Percentiles rank a stretch among this genome's conserved stretches.
phyloP scores from a whole-genome alignment of 192 early-diverging fungal genomes.

The Coemansia sp. region DNA sequence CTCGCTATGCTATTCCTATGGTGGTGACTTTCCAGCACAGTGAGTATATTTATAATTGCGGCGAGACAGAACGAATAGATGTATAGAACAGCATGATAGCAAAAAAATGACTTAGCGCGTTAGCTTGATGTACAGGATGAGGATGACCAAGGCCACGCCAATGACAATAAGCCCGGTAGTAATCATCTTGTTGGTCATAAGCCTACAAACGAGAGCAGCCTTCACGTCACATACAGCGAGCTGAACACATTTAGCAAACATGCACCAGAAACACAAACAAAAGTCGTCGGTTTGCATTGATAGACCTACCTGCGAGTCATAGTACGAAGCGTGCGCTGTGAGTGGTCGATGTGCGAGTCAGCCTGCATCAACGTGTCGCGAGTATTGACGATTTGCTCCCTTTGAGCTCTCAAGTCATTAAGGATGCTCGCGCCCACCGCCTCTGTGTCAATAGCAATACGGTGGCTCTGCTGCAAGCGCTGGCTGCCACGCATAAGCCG shows the following conservation, averaged over 20 bases:
- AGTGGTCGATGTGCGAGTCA: conserved; percentile 67
- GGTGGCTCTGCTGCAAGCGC: conserved; percentile 82
- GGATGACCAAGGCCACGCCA: conserved; percentile 76
- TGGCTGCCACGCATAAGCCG: conserved; percentile 73
- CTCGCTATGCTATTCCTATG: not conserved
- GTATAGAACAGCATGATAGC: not conserved
- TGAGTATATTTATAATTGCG: not conserved
- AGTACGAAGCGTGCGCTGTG: conserved; percentile 63
- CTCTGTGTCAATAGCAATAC: conserved; percentile 92
- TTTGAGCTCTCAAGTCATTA: conserved; percentile 75
- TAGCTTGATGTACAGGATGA: conserved; percentile 80
- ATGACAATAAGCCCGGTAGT: conserved; percentile 81
- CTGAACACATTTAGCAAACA: conserved; percentile 5
- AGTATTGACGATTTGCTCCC: conserved; percentile 86
- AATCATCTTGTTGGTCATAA: conserved; percentile 86
- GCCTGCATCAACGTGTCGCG: conserved; percentile 83
- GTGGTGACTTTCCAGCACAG: not conserved
- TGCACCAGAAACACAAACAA: conserved; percentile 1
- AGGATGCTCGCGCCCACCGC: conserved; percentile 80
- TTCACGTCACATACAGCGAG: conserved; percentile 1
- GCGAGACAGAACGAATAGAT: not conserved
- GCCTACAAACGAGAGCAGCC: conserved; percentile 49
- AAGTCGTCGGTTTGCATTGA: not conserved
- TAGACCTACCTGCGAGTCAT: conserved; percentile 71
- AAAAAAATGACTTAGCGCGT: conserved; percentile 31